phyloP scores from a whole-genome alignment of 192 early-diverging fungal genomes.

The Phycomyces blakesleeanus region DNA sequence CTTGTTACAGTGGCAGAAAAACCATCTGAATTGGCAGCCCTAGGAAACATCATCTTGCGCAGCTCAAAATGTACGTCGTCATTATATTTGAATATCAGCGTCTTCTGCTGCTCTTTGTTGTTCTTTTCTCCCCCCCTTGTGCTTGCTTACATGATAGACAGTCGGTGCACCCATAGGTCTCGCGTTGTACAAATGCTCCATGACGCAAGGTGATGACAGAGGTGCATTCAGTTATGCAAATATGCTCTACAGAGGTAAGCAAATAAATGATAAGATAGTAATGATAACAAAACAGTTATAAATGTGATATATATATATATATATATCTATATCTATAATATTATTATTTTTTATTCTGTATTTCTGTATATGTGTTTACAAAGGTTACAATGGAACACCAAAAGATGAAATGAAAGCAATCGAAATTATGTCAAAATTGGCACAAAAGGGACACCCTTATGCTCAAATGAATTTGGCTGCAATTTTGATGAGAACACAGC shows the following conservation, averaged over 20 bases:
- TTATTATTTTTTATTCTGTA: no score
- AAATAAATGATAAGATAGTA: no score
- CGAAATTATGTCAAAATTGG: constrained; percentile 35
- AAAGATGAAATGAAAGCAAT: constrained; percentile 36
- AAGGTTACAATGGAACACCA: constrained; percentile 32
- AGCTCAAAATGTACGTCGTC: constrained; percentile 20
- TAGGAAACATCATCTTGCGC: constrained; percentile 19
- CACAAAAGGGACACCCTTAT: constrained; percentile 40
- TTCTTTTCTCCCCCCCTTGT: no score
- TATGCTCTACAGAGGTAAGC: constrained; percentile 44
- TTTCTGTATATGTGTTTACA: neutral
- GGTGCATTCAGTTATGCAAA: constrained; percentile 44
- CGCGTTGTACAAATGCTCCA: constrained; percentile 35
- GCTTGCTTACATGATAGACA: neutral
- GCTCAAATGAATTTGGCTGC: constrained; percentile 44
- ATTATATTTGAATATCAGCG: no score
- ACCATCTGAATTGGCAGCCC: constrained; percentile 14
- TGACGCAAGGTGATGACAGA: constrained; percentile 39
- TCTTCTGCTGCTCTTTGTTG: no score
- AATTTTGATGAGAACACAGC: constrained; percentile 41
- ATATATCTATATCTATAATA: no score
- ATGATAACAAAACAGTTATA: no score
- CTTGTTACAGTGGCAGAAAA: constrained; percentile 16
- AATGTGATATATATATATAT: no score
- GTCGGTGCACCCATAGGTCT: constrained; percentile 39